phyloP scores from a whole-genome alignment of 1,284 basidiomycete species.

The Fomitiporia mediterranea region DNA sequence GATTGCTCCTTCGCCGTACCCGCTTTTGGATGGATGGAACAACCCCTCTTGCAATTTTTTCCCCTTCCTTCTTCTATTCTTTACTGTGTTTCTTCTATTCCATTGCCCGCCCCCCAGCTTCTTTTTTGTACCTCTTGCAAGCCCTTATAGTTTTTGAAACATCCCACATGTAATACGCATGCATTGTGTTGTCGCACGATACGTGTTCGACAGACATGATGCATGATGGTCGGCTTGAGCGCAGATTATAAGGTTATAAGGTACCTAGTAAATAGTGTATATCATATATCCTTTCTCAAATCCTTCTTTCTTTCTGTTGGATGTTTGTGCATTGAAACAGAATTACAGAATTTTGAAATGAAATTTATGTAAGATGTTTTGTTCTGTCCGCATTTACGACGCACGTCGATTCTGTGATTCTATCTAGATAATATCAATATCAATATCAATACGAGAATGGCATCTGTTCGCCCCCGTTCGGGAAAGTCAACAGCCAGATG shows the following conservation, averaged over 20 bases:
- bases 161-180: neutral
- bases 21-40: neutral
- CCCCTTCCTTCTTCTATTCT: neutral
- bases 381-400: too few species aligned
- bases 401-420: too few species aligned
- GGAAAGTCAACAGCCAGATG: neutral
- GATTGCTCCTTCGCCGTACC: neutral
- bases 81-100: neutral
- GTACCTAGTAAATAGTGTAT: conserved; percentile 16
- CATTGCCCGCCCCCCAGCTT: neutral
- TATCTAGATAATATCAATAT: too few species aligned
- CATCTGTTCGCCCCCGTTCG: too few species aligned
- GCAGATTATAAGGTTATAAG: neutral
- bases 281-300: neutral
- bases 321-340: neutral
- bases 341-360: neutral
- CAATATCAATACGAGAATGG: too few species aligned
- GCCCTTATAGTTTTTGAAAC: neutral
- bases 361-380: neutral
- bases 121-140: neutral
- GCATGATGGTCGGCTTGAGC: neutral
- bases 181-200: neutral
- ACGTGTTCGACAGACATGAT: neutral
- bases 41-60: neutral
- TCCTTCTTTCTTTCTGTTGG: neutral